Percentiles rank a stretch among this genome's conserved stretches.
Evolutionary conservation across 148 eudicot species (phyloP).

Genomic region (Rhododendron kiyosumense): DNA sequence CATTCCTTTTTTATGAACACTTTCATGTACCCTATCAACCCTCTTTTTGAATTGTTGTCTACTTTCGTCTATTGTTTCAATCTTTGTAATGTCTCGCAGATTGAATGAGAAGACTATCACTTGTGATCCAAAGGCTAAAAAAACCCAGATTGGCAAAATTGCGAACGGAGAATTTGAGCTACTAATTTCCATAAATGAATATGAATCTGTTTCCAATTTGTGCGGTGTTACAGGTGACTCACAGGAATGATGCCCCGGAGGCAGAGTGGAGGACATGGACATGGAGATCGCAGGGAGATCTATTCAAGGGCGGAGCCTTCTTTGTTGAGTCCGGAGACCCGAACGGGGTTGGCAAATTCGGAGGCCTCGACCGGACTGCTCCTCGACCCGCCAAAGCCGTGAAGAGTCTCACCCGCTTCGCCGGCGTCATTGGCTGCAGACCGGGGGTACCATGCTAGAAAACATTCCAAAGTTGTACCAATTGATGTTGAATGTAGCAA

Average conservation of each 20-base stretch:
- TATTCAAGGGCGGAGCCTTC: slow-evolving; percentile 41
- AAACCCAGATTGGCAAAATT: no score
- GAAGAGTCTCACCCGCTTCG: slow-evolving; percentile 19
- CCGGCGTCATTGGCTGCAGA: slow-evolving; percentile 28
- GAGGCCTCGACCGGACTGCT: slow-evolving; percentile 3
- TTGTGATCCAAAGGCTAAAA: no score
- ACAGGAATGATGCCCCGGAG: slow-evolving; percentile 18
- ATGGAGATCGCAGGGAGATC: slow-evolving; percentile 46
- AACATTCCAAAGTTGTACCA: neutral
- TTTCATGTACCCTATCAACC: no score
- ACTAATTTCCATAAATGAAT: neutral
- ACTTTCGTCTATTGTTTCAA: no score
- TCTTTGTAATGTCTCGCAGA: no score
- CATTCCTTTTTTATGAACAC: no score
- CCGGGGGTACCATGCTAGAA: slow-evolving; percentile 25
- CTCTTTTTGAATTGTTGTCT: no score
- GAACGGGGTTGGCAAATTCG: neutral
- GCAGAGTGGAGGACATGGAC: slow-evolving; percentile 33
- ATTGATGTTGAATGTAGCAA: neutral
- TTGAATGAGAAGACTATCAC: no score
- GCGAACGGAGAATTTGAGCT: no score
- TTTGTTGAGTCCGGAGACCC: slow-evolving; percentile 40
- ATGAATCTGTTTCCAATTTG: neutral
- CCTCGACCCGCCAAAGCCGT: slow-evolving; percentile 16
- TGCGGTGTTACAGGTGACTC: slow-evolving; percentile 24